Evolutionary conservation across 306 rosid genomes (phyloP), one percentile per base, ranked within the genome.

Genomic region (Delonix regia): DNA sequence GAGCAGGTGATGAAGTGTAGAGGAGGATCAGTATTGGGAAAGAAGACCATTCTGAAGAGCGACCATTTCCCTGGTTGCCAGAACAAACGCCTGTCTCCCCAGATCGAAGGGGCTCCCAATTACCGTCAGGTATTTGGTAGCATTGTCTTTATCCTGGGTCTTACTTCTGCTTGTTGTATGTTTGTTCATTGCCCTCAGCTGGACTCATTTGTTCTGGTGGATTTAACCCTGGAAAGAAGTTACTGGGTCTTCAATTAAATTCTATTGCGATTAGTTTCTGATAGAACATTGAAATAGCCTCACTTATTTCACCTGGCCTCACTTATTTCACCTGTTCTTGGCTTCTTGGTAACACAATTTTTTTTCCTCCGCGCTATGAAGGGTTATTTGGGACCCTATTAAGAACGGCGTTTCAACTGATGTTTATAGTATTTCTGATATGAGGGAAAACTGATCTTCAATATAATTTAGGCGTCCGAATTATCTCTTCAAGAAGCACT

Each of bases 21-120:
- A 74, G 94, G 89, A 61, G 98, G 98, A 12, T 86, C 94, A 10
- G 98, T 94, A 7, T 71, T 94, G 22, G 98, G 98, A 9, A 94
- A 94, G 89, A 90, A 90, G 83, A 94, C 98, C 18, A 94, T 94
- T 87, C 90, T 94, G 24, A 94, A 94, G 77, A 91, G 97, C 67
- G 98, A 94, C 93, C 98, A 94, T 78, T 94, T 94, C 74, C 98
- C 98, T 6, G 98, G 98, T 53, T 94, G 98, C 79, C 98, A 94
- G 86, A 91, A 94, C 81, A 94, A 91, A 74, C 98, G 97, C 34
- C 73, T 94, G 74, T 83, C 83, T 30, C 94, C 98, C 71, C 97
- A 90, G 75, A 90, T 94, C 82, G 96, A 90, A 13, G 98, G 98
- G n/a, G 98, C 98, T 87, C 97, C 98, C 36, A 94, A 94, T 85